Base-by-base conservation (phyloP, 768 basidiomycete genomes). In the Daedaleopsis nitida region DNA sequence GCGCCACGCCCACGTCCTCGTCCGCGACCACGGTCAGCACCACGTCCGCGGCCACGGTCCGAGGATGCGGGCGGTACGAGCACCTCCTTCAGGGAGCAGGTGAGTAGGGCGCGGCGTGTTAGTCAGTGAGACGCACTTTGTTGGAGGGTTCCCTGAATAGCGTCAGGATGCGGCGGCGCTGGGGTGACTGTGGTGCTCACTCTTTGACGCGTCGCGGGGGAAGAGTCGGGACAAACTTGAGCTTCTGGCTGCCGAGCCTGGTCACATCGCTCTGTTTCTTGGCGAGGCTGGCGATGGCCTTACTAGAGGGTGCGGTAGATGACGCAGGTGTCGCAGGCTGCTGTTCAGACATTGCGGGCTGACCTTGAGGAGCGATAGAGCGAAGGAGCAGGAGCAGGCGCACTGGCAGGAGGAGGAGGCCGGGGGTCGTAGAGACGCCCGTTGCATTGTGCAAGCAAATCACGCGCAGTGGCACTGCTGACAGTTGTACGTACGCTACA, bases 141-240 rank as follows among this genome's bases (percentile, higher is more conserved):
- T 89, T 89, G 12, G 27, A 3, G 3, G 82, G 81, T 69, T 90
- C 88, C 62, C 88, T 89, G 16, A 27, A 27, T 12, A 60, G 44
- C 57, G 60, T 58, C 66, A 66, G 60, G 56, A 51, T 21, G 62
- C 67, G 53, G 68, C 62, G 56, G 59, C 43, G 32, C 34, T 23
- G 37, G 21, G 24, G 19, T n/a, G 27, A 27, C 43, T 47, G 45
- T 70, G 73, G 69, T 65, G 82, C 86, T 79, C 75, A 91, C 87
- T 89, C 88, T 78, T 91, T 92, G 78, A 87, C 89, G 65, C 91
- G 83, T 65, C 89, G 78, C n/a, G 82, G 72, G 14, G 90, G 89
- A 55, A 92, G 78, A 7, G 87, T 89, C 0, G 91, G 91, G 9
- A 88, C 84, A 66, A 93, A 93, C 72, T 89, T 92, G 74, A 92